Evolutionary conservation across 2,329 filamentous ascomycete species (phyloP).

Genomic region (Volutella citrinella): DNA sequence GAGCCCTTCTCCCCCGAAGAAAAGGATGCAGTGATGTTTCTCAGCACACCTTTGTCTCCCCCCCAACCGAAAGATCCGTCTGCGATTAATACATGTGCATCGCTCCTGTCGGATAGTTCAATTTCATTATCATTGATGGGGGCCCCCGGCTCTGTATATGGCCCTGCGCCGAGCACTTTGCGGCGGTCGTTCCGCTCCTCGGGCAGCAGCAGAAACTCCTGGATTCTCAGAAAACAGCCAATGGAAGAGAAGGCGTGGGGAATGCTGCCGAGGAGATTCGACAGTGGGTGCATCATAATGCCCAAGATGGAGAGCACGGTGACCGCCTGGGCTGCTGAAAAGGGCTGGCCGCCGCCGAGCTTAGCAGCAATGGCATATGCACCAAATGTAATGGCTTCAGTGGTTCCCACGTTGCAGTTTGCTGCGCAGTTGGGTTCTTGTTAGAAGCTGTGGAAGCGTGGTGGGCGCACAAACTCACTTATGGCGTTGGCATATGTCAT

Average conservation of each 20-base stretch:
- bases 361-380: constrained; percentile 29
- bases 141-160: too few relatives aligned
- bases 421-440: constrained; percentile 9
- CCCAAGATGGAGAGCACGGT: constrained; percentile 28
- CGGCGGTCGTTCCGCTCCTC: constrained; percentile 24
- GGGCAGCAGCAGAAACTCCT: constrained; percentile 26
- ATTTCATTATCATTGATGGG: too few relatives aligned
- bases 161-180: constrained; percentile 9
- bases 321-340: constrained; percentile 29
- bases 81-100: constrained; percentile 14
- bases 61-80: constrained; percentile 26
- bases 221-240: constrained; percentile 30
- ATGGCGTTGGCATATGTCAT: constrained; percentile 26
- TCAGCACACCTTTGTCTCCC: constrained; percentile 23
- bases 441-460: neutral
- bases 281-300: constrained; percentile 27
- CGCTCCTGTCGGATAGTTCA: too few relatives aligned
- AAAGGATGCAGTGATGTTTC: constrained; percentile 21
- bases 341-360: constrained; percentile 18
- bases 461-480: constrained; percentile 14
- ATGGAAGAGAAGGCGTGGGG: constrained; percentile 23
- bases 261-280: constrained; percentile 22
- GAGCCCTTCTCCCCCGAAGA: constrained; percentile 17
- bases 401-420: constrained; percentile 24
- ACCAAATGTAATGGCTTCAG: constrained; percentile 29